Evolutionary conservation across 306 rosid species (phyloP), one percentile per base, ranked within the genome.

Genomic region (Prosopis cineraria): DNA sequence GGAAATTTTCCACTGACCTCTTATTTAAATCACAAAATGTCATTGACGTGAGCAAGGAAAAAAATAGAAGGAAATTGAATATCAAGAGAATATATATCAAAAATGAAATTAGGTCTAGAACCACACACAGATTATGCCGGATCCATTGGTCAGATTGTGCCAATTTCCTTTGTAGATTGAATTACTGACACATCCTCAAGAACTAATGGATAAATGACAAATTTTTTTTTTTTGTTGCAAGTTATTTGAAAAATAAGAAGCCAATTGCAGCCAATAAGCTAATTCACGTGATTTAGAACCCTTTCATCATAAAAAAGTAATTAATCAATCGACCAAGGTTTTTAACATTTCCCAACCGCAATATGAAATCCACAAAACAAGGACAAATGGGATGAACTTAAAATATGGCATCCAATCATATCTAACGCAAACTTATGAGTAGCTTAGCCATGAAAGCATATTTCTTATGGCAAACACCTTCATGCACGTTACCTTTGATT

Each of bases 381-480:
- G 47, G 73, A 27, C 4, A 43, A 6, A 68, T 25, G 55, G 37
- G 9, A 19, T 70, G 31, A 70, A 70, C 31, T 59, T 70, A 59
- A 59, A 48, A 30, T 31, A 45, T 70, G 25, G 55, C 31, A 19
- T 65, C n/a, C 37, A 24, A 43, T 41, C 58, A 69, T 69, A 14
- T 14, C 58, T 24, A 69, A 69, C 74, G 44, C 37, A 68, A 50
- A 17, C 56, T 50, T 7, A 50, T 10, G 10, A 68, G 10, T 47
- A 76, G 7, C 10, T 48, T 47, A 10, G 20, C 64, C 27, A 22
- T 16, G 19, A 65, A 47, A 34, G 40, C 19, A 76, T 64, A 29
- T 34, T 34, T 64, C 69, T 17, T 36, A 20, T 34, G 67, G 52
- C 22, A 50, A 78, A 70, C 33, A 24, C n/a, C 76, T 78, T 16